Evolutionary conservation across 257 asterid genomes (phyloP).

Genomic region (Solanum corneliomulleri): DNA sequence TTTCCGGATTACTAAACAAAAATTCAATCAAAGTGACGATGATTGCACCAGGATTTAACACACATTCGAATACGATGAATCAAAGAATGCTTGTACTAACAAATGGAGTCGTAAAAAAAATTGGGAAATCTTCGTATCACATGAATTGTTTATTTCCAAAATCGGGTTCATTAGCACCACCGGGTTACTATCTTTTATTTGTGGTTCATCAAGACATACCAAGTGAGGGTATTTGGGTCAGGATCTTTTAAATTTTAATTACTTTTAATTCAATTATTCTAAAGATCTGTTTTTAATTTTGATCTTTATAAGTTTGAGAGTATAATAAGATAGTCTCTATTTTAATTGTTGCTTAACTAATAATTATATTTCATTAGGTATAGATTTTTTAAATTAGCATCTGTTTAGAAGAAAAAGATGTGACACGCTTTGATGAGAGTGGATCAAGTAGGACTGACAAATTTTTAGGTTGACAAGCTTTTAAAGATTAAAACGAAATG

Average conservation of each 20-base stretch:
- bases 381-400: not conserved
- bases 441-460: not conserved
- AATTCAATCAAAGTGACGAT: conserved; percentile 15
- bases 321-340: not conserved
- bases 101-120: not conserved
- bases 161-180: not conserved
- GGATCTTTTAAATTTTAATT: conserved; percentile 4
- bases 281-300: not conserved
- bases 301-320: not conserved
- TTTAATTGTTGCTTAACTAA: not conserved
- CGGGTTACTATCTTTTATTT: not conserved
- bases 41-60: conserved; percentile 24
- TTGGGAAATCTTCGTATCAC: not conserved
- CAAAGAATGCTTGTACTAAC: conserved; percentile 19
- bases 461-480: not conserved
- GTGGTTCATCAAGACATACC: conserved; percentile 20
- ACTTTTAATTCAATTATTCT: not conserved
- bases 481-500: not conserved
- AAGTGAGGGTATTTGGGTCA: conserved; percentile 34
- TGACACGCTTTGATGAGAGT: not conserved
- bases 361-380: not conserved
- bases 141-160: not conserved
- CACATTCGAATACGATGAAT: conserved; percentile 39
- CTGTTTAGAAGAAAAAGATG: not conserved
- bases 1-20: not conserved